phyloP scores from a whole-genome alignment of 2,329 filamentous ascomycete genomes.

The Trichoderma afroharzianum region DNA sequence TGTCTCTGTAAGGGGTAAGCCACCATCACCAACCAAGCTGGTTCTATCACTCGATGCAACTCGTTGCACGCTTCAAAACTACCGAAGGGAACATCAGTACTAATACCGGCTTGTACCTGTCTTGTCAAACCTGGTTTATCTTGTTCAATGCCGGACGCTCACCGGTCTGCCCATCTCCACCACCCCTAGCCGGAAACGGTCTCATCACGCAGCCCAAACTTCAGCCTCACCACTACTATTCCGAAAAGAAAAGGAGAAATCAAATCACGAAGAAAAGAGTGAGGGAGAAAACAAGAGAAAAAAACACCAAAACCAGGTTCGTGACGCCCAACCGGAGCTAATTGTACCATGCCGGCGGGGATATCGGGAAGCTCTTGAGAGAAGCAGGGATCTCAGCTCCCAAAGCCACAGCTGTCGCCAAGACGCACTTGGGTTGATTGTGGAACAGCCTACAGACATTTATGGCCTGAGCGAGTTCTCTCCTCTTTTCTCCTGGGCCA shows the following conservation, averaged over 20 bases:
- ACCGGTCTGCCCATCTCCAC: not conserved
- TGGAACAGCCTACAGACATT: not conserved
- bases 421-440: not conserved
- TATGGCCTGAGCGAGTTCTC: not conserved
- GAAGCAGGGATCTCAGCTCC: conserved; percentile 1
- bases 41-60: not conserved
- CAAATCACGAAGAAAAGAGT: not conserved
- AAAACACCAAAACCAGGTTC: not conserved
- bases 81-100: not conserved
- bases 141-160: not conserved
- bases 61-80: not conserved
- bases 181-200: not conserved
- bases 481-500: not conserved
- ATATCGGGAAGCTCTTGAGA: not conserved
- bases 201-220: not conserved
- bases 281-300: not conserved
- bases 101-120: not conserved
- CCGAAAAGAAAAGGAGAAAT: not conserved
- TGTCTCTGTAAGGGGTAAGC: not conserved
- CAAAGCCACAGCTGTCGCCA: conserved; percentile 1
- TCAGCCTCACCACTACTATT: conserved; percentile 8
- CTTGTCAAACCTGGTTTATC: not conserved
- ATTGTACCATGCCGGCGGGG: not conserved
- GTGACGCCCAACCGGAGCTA: not conserved
- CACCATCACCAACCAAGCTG: not conserved